These are phyloP conservation scores for Auricularia heimuer DNA, from an alignment of 768 basidiomycete genomes.

Conservation along the genomic window DNA sequence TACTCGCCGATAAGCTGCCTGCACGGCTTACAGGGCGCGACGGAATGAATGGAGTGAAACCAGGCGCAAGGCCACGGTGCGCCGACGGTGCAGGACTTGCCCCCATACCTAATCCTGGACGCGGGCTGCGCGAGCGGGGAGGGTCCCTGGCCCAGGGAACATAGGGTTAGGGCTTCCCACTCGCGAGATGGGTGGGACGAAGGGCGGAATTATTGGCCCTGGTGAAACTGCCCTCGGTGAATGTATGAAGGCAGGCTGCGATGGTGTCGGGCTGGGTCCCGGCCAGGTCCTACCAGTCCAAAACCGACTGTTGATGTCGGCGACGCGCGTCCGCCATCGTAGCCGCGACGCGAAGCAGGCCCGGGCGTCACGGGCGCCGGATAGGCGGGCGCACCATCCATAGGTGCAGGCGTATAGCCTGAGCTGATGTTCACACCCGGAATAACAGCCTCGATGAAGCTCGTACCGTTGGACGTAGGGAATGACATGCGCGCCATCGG, in stretches of 20 bases:
- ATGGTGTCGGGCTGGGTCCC: background rate
- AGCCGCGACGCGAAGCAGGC: background rate
- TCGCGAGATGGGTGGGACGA: background rate
- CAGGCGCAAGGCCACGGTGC: no score
- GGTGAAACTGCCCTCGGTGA: background rate
- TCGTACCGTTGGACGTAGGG: background rate
- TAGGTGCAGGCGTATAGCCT: background rate
- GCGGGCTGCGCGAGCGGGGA: no score
- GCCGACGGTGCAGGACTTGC: no score
- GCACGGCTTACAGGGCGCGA: background rate
- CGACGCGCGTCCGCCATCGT: background rate
- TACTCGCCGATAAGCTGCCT: background rate
- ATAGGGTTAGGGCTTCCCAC: background rate
- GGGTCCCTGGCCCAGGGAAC: no score
- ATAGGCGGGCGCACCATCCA: background rate
- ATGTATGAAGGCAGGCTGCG: background rate
- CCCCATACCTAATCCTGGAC: no score
- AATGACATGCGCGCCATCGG: background rate
- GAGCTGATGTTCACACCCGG: background rate
- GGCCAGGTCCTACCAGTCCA: background rate
- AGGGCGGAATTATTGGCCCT: background rate
- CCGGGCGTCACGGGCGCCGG: background rate
- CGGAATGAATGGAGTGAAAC: background rate
- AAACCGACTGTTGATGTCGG: background rate
- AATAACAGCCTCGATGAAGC: background rate